phyloP scores from a whole-genome alignment of 2,329 filamentous ascomycete species.

The Stromatinia cepivora region DNA sequence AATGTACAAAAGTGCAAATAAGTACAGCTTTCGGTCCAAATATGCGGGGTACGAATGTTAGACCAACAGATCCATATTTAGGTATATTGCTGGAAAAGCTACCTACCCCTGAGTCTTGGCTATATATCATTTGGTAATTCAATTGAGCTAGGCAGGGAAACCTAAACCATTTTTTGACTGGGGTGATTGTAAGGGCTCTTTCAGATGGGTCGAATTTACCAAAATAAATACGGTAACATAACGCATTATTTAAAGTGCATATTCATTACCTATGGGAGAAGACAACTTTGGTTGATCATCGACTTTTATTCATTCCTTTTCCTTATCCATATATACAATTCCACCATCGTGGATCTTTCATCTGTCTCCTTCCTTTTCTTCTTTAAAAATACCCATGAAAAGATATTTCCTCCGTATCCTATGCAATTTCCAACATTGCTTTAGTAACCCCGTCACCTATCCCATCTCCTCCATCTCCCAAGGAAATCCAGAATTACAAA shows the following conservation, averaged over 20 bases:
- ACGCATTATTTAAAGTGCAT: not conserved
- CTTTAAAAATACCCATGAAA: not conserved
- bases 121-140: not conserved
- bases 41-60: constrained; percentile 6
- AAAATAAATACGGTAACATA: not conserved
- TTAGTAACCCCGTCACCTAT: not conserved
- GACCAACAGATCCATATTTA: not conserved
- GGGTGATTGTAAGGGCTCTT: too few species aligned
- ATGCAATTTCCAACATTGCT: not conserved
- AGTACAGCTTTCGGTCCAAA: not conserved
- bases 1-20: not conserved
- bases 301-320: constrained; percentile 6
- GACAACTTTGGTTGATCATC: not conserved
- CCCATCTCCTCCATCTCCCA: not conserved
- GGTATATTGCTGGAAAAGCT: not conserved
- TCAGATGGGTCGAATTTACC: too few species aligned
- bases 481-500: constrained; percentile 11
- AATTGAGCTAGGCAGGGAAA: too few species aligned
- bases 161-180: too few species aligned
- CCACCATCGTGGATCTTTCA: not conserved
- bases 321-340: constrained; percentile 14
- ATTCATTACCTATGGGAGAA: not conserved
- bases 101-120: constrained; percentile 9
- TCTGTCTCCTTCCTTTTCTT: not conserved
- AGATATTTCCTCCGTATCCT: not conserved